Conservation (phyloP, 305 asterid species). For the Monarda citriodora region DNA sequence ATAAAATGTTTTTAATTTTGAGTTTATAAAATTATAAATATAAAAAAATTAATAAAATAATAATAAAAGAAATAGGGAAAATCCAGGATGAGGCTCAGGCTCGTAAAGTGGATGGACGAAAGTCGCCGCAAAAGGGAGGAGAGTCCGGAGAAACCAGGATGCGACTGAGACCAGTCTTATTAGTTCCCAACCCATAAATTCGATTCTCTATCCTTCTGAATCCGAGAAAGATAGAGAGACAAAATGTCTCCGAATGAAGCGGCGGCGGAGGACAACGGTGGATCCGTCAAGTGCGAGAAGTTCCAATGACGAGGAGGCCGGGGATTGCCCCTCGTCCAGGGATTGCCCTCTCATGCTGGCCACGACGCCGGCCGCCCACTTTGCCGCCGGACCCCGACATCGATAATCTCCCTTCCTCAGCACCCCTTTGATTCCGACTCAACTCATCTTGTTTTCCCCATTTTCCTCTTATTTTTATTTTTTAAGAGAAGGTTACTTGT, state of each 20-base stretch:
- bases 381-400: not conserved
- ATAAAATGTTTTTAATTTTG: too few relatives aligned
- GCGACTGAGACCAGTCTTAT: too few relatives aligned
- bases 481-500: too few relatives aligned
- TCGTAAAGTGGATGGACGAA: too few relatives aligned
- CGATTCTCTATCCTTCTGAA: not conserved
- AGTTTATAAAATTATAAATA: too few relatives aligned
- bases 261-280: conserved; percentile 18
- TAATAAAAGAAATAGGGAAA: too few relatives aligned
- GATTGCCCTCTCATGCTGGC: conserved; percentile 48
- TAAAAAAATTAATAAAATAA: too few relatives aligned
- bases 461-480: too few relatives aligned
- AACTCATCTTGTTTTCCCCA: not conserved
- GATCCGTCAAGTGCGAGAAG: conserved; percentile 30
- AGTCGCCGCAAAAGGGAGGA: too few relatives aligned
- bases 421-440: not conserved
- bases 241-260: conserved; percentile 12
- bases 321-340: conserved; percentile 40
- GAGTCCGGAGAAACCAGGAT: too few relatives aligned
- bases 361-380: conserved; percentile 19
- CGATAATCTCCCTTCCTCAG: conserved; percentile 16
- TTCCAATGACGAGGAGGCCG: conserved; percentile 30
- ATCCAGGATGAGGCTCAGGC: too few relatives aligned
- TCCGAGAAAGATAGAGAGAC: not conserved
- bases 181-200: too few relatives aligned